phyloP scores from a whole-genome alignment of 768 basidiomycete genomes.

The Lactifluus volemus region DNA sequence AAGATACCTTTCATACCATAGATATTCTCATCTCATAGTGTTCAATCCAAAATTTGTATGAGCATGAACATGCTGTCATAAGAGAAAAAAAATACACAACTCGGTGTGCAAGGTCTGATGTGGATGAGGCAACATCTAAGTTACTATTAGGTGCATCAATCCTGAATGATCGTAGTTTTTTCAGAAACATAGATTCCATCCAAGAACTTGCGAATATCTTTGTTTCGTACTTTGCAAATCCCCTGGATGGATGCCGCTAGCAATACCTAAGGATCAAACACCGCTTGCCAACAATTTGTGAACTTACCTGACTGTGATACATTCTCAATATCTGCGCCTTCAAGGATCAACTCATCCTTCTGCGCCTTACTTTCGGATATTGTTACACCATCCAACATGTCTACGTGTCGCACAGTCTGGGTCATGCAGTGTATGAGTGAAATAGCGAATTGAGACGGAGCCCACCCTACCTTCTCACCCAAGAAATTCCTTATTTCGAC shows the following conservation, averaged over 20 bases:
- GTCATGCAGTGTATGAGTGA: background rate
- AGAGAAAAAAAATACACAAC: constrained; percentile 20
- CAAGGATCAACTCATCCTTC: constrained; percentile 90
- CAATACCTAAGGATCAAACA: constrained; percentile 1
- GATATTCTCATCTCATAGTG: background rate
- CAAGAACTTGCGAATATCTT: constrained; percentile 99
- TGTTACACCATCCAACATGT: constrained; percentile 84
- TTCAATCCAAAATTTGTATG: background rate
- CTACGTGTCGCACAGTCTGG: constrained; percentile 84
- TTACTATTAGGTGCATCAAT: background rate
- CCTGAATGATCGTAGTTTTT: constrained; percentile 49
- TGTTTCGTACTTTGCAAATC: constrained; percentile 94
- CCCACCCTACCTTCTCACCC: constrained; percentile 72
- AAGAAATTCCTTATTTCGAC: constrained; percentile 94
- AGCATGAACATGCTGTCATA: constrained; percentile 25
- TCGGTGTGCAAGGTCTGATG: constrained; percentile 26
- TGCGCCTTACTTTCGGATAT: constrained; percentile 81
- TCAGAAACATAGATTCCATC: constrained; percentile 91
- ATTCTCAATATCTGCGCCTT: constrained; percentile 93
- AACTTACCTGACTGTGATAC: constrained; percentile 88
- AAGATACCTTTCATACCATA: constrained; percentile 80
- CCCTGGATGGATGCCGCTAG: constrained; percentile 94
- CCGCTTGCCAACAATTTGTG: background rate
- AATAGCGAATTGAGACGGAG: background rate
- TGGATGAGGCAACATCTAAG: background rate